Evolutionary conservation across 441 rosid genomes (phyloP).

Genomic region (Caryocar brasiliense): DNA sequence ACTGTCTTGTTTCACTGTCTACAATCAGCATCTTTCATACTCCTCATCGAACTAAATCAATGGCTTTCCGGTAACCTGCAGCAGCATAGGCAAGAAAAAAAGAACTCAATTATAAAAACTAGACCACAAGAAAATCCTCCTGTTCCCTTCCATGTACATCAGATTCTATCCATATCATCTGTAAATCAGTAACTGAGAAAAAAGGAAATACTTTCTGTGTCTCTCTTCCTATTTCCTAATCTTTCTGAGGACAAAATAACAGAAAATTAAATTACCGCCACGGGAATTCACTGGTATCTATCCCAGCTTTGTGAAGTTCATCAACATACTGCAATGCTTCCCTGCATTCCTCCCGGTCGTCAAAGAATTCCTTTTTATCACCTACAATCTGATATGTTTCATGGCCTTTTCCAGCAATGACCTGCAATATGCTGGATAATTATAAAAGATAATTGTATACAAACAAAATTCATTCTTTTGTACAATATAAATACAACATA

Average conservation of each 20-base stretch:
- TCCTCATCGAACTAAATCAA: slow-evolving; percentile 17
- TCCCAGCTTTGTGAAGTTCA: slow-evolving; percentile 91
- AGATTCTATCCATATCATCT: too few species aligned
- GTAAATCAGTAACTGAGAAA: too few species aligned
- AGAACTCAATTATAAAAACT: not conserved
- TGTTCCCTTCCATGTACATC: not conserved
- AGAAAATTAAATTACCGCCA: slow-evolving; percentile 59
- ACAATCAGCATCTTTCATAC: not conserved
- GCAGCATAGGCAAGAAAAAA: slow-evolving; percentile 9
- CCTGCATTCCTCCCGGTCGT: slow-evolving; percentile 83
- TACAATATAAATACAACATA: too few species aligned
- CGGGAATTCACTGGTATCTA: slow-evolving; percentile 95
- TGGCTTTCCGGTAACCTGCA: slow-evolving; percentile 91
- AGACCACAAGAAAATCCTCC: not conserved
- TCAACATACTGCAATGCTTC: slow-evolving; percentile 91
- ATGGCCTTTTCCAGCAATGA: slow-evolving; percentile 91
- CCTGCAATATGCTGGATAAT: slow-evolving; percentile 29
- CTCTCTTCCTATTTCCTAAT: too few species aligned
- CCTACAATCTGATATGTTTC: slow-evolving; percentile 71
- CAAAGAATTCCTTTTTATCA: slow-evolving; percentile 71
- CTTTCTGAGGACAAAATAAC: too few species aligned
- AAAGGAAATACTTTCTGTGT: too few species aligned
- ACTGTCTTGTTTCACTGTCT: not conserved
- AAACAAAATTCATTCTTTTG: too few species aligned
- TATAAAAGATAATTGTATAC: too few species aligned